Percentiles rank a stretch among this genome's conserved stretches.
phyloP scores from a whole-genome alignment of 2,329 filamentous ascomycete genomes.

The Cercospora citrullina region DNA sequence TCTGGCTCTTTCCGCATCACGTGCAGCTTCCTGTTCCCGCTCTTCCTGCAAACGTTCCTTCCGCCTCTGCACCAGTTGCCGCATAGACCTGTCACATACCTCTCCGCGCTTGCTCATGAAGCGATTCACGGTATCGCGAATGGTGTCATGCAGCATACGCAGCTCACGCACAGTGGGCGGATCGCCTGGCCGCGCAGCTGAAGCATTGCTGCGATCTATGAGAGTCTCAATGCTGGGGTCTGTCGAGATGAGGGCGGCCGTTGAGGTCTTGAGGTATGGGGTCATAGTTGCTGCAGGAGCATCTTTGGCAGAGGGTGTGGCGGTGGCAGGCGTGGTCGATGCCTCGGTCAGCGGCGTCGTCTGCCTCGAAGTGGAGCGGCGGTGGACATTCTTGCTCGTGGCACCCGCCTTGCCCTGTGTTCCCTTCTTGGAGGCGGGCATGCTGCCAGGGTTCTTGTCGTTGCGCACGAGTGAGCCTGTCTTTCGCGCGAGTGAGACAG shows the following conservation, averaged over 20 bases:
- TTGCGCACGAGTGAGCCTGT: neutral
- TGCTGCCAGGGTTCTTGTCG: slow-evolving; percentile 14
- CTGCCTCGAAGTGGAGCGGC: slow-evolving; percentile 72
- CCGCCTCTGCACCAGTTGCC: slow-evolving; percentile 64
- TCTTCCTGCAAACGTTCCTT: slow-evolving; percentile 61
- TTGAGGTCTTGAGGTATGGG: slow-evolving; percentile 64
- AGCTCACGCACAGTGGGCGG: slow-evolving; percentile 62
- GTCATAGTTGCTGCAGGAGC: slow-evolving; percentile 55
- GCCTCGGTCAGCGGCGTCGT: slow-evolving; percentile 62
- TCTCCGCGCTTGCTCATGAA: slow-evolving; percentile 56
- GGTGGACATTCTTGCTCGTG: slow-evolving; percentile 47
- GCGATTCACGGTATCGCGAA: slow-evolving; percentile 57
- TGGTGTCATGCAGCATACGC: slow-evolving; percentile 63
- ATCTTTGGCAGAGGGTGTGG: slow-evolving; percentile 62
- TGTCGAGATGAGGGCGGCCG: slow-evolving; percentile 51
- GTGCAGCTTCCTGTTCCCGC: slow-evolving; percentile 53
- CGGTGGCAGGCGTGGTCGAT: slow-evolving; percentile 52
- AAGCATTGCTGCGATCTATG: slow-evolving; percentile 61
- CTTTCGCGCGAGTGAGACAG: neutral
- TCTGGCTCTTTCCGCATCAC: slow-evolving; percentile 45
- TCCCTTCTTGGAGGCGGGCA: slow-evolving; percentile 38
- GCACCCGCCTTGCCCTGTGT: slow-evolving; percentile 24
- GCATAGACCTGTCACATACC: slow-evolving; percentile 71
- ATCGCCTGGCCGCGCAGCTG: slow-evolving; percentile 46
- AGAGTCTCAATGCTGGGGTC: slow-evolving; percentile 68